These are phyloP conservation scores for Aspergillus incahuasiensis DNA, from an alignment of 495 filamentous ascomycete genomes.

Conservation along the genomic window DNA sequence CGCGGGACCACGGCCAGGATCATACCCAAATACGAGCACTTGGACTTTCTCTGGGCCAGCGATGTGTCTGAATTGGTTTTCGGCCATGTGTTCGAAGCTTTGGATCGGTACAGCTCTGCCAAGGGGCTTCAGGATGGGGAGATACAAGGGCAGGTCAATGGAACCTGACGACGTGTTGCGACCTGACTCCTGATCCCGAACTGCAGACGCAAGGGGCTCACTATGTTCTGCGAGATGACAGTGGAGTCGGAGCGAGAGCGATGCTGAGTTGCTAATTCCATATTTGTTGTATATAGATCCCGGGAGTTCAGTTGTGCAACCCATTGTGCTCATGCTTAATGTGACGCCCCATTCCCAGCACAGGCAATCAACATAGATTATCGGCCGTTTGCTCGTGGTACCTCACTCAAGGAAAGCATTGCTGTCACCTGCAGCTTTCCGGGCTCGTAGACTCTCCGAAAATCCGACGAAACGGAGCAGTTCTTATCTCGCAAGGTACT, in stretches of 20 bases:
- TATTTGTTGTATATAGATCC: neutral
- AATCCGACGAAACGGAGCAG: neutral
- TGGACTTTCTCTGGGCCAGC: slow-evolving; percentile 94
- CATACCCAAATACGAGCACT: slow-evolving; percentile 88
- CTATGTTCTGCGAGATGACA: slow-evolving; percentile 5
- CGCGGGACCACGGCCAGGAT: slow-evolving; percentile 75
- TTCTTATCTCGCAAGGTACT: neutral
- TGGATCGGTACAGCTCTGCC: slow-evolving; percentile 54
- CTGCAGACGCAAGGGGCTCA: slow-evolving; percentile 1
- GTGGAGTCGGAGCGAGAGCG: slow-evolving; percentile 1
- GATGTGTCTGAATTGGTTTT: slow-evolving; percentile 85
- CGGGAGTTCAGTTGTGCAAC: slow-evolving; percentile 1
- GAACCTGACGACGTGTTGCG: slow-evolving; percentile 10
- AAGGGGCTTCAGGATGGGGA: neutral
- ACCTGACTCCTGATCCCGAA: neutral
- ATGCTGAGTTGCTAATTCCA: neutral
- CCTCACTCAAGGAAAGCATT: neutral
- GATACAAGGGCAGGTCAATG: slow-evolving; percentile 5
- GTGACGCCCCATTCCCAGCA: neutral
- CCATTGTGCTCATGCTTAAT: neutral
- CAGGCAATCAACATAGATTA: neutral
- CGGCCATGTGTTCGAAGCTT: slow-evolving; percentile 80
- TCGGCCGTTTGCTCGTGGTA: neutral
- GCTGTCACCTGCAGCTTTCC: too few species aligned
- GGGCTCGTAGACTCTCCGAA: too few species aligned